Base-by-base conservation (phyloP, 2,329 filamentous ascomycete species). In the Talaromyces sp. region DNA sequence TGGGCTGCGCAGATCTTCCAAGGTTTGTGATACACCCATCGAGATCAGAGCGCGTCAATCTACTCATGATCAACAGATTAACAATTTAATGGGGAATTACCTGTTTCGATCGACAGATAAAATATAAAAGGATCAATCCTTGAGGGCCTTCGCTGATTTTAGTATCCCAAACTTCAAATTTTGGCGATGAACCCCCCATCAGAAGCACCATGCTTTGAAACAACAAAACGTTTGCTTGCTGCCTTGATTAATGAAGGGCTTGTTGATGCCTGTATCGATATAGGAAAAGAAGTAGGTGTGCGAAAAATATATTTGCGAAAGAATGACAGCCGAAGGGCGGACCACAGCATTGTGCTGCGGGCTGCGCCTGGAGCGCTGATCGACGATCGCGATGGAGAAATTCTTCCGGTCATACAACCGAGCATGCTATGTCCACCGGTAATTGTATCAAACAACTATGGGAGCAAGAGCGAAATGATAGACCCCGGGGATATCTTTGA, bases 171-270 rank as follows among this genome's bases (percentile, higher is more conserved):
- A 20, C 14, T 9, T 13, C 9, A 4, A 44, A 35, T 22, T 20
- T 37, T 37, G 44, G 20, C 44, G 2, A 13, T 47, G 14, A n/a
- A 24, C 5, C 14, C 32, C 1, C 10, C 6, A 27, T 19, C 19
- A 37, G 40, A 43, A 17, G 11, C 19, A 19, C 19, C 44, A 9
- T 37, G 14, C n/a, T 52, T 47, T 17, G 50, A 52, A 37, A 52
- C 50, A 20, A 52, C 50, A 4, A 52, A 39, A 30, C 50, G 50
- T 10, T 16, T 52, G 29, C 50, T 52, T 20, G 50, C 50, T 17
- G 36, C 17, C 10, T 27, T 47, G 10, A 29, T 47, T 14, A 47
- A 47, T 17, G 44, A 47, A 29, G 44, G 44, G 32, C 19, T 47
- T 2, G 30, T 37, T 13, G 6, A 27, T 37, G 44, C 44, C 4